Conservation (phyloP, 495 filamentous ascomycete genomes). For the Talaromyces ruber region DNA sequence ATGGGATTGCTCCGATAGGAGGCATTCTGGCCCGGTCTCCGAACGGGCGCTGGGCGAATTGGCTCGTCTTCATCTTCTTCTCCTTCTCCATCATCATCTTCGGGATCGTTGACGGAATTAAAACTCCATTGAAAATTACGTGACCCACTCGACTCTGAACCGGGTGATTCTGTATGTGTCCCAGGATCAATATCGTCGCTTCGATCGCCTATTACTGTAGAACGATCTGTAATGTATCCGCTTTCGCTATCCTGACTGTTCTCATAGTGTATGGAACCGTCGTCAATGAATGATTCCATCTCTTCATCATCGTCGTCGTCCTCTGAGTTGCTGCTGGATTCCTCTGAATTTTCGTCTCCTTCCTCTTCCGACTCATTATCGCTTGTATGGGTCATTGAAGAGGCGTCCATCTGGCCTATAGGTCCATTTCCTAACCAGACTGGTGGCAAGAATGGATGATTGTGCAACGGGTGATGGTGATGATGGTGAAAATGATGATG, state of each 20-base stretch:
- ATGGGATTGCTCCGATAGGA: not conserved
- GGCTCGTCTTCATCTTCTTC: slow-evolving; percentile 20
- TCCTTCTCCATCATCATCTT: slow-evolving; percentile 13
- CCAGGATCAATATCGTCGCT: slow-evolving; percentile 4
- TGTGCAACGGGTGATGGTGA: slow-evolving; percentile 1
- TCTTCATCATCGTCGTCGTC: slow-evolving; percentile 14
- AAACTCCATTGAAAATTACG: not conserved
- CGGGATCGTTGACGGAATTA: slow-evolving; percentile 8
- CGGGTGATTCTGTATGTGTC: not conserved
- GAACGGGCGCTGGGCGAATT: slow-evolving; percentile 13
- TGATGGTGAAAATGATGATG: not conserved
- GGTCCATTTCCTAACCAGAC: not conserved
- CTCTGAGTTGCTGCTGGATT: slow-evolving; percentile 1
- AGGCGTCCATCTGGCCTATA: not conserved
- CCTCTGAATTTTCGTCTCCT: slow-evolving; percentile 9
- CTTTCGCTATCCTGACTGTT: slow-evolving; percentile 14
- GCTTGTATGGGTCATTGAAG: slow-evolving; percentile 6
- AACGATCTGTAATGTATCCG: slow-evolving; percentile 19
- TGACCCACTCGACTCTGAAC: not conserved
- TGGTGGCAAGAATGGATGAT: not conserved
- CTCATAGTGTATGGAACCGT: slow-evolving; percentile 12
- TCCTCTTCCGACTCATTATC: slow-evolving; percentile 9
- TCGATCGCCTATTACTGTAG: slow-evolving; percentile 20
- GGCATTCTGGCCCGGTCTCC: slow-evolving; percentile 10
- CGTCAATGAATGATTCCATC: slow-evolving; percentile 12